Percentiles rank a stretch among this genome's conserved stretches.
Conservation (phyloP, 2,329 filamentous ascomycete genomes). For the Curvularia spicifera region DNA sequence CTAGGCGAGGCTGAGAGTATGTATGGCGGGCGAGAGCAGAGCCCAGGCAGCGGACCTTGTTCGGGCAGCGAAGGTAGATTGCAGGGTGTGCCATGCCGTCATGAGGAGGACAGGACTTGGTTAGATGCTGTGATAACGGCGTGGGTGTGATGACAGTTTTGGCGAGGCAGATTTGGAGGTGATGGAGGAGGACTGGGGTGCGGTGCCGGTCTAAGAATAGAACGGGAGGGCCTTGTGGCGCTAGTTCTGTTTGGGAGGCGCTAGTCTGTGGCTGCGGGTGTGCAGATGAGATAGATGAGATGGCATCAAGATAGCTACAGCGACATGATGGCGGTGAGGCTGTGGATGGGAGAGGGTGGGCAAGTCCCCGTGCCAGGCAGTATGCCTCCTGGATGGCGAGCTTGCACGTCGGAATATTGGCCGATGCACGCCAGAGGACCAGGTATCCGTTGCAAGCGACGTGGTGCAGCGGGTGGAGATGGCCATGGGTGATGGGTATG, state of each 20-base stretch:
- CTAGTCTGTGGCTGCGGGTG: slow-evolving; percentile 1
- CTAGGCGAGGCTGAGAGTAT: slow-evolving; percentile 15
- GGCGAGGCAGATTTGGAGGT: slow-evolving; percentile 26
- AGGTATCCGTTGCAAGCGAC: slow-evolving; percentile 4
- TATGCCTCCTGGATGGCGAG: not conserved
- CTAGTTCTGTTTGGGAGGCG: slow-evolving; percentile 7
- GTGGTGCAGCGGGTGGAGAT: not conserved
- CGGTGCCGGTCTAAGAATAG: slow-evolving; percentile 9
- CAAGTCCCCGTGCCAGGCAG: not conserved
- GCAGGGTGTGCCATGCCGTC: slow-evolving; percentile 15
- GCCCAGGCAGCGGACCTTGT: not conserved
- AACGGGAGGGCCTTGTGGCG: slow-evolving; percentile 11
- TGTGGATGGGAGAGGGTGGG: not conserved
- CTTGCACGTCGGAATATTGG: slow-evolving; percentile 10
- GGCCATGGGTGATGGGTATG: not conserved
- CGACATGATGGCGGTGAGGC: slow-evolving; percentile 11
- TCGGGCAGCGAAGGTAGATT: slow-evolving; percentile 12
- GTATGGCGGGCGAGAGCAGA: slow-evolving; percentile 2
- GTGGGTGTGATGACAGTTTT: slow-evolving; percentile 19
- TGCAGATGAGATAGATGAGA: not conserved
- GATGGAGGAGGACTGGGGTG: slow-evolving; percentile 19
- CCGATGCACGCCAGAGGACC: slow-evolving; percentile 1
- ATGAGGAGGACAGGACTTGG: slow-evolving; percentile 5
- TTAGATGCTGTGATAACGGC: slow-evolving; percentile 3
- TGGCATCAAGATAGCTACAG: slow-evolving; percentile 11